Percentiles rank a stretch among this genome's conserved stretches.
These are phyloP conservation scores for Penicillium steckii DNA, from an alignment of 495 filamentous ascomycete genomes.

Conservation along the genomic window DNA sequence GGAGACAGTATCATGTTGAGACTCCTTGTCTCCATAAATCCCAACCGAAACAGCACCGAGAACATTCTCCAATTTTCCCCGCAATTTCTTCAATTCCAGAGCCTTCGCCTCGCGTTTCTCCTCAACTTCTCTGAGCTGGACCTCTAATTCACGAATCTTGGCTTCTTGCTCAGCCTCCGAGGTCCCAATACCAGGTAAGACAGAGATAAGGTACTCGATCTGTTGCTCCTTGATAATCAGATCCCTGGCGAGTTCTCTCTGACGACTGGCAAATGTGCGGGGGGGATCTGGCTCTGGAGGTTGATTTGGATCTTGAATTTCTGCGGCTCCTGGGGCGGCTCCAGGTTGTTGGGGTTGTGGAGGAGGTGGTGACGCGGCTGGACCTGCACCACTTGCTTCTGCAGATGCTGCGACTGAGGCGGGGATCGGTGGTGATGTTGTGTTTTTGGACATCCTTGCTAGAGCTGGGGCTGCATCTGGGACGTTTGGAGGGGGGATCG, in stretches of 20 bases:
- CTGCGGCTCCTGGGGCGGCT: constrained; percentile 9
- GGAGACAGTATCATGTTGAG: no score
- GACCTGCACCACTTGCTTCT: constrained; percentile 13
- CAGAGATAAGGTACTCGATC: constrained; percentile 82
- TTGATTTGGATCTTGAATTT: constrained; percentile 27
- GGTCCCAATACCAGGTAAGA: constrained; percentile 81
- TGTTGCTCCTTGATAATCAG: constrained; percentile 90
- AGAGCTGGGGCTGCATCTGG: constrained; percentile 48
- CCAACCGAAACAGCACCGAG: constrained; percentile 40
- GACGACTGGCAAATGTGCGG: constrained; percentile 63
- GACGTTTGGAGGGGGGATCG: constrained; percentile 58
- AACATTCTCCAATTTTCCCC: constrained; percentile 66
- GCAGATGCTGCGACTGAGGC: constrained; percentile 32
- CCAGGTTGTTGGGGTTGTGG: constrained; percentile 22
- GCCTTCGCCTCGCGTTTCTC: constrained; percentile 67
- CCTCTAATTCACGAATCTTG: constrained; percentile 72
- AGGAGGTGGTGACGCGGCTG: constrained; percentile 28
- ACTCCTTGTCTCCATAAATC: constrained; percentile 32
- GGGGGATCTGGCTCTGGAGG: constrained; percentile 57
- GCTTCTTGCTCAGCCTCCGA: constrained; percentile 80
- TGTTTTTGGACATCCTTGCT: constrained; percentile 44
- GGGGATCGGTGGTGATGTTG: constrained; percentile 39
- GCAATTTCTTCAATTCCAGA: constrained; percentile 65
- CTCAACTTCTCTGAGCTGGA: constrained; percentile 72
- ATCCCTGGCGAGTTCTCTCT: constrained; percentile 81